Conservation (phyloP, 2,329 filamentous ascomycete species). For the Fusarium tjaetaba region DNA sequence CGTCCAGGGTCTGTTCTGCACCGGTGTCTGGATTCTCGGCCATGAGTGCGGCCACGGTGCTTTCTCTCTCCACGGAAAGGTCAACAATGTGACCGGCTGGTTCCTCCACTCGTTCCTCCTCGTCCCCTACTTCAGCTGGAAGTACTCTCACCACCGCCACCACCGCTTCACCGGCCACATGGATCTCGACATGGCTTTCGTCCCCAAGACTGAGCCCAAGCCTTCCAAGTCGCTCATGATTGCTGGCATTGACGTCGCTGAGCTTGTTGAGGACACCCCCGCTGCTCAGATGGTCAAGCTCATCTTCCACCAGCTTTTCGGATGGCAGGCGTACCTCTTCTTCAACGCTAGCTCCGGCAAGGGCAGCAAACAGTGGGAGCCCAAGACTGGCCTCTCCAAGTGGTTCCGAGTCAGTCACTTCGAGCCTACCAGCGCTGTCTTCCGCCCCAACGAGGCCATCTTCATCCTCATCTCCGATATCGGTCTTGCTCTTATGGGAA, state of each 20-base stretch:
- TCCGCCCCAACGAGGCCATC: conserved; percentile 64
- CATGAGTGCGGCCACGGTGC: conserved; percentile 78
- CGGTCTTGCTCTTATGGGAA: conserved; percentile 63
- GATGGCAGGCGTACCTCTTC: conserved; percentile 72
- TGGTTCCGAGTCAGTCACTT: conserved; percentile 66
- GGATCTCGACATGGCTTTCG: conserved; percentile 73
- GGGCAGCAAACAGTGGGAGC: conserved; percentile 58
- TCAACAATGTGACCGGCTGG: conserved; percentile 73
- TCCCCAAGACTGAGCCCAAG: conserved; percentile 59
- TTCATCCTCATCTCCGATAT: conserved; percentile 69
- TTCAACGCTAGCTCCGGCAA: conserved; percentile 64
- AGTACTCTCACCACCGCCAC: conserved; percentile 75
- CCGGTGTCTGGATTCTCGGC: conserved; percentile 75
- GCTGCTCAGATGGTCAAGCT: conserved; percentile 64
- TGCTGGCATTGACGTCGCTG: conserved; percentile 56
- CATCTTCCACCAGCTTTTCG: conserved; percentile 70
- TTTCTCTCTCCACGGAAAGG: conserved; percentile 64
- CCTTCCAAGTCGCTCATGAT: conserved; percentile 48
- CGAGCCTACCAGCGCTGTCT: conserved; percentile 69
- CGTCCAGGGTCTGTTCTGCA: conserved; percentile 72
- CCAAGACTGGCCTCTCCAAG: conserved; percentile 38
- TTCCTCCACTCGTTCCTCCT: conserved; percentile 71
- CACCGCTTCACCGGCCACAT: conserved; percentile 76
- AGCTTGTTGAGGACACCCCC: conserved; percentile 72
- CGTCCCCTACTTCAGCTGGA: conserved; percentile 79